Percentiles rank a stretch among this genome's conserved stretches.
Conservation (phyloP, 345 rosid species). For the Raphanus raphanistrum region DNA sequence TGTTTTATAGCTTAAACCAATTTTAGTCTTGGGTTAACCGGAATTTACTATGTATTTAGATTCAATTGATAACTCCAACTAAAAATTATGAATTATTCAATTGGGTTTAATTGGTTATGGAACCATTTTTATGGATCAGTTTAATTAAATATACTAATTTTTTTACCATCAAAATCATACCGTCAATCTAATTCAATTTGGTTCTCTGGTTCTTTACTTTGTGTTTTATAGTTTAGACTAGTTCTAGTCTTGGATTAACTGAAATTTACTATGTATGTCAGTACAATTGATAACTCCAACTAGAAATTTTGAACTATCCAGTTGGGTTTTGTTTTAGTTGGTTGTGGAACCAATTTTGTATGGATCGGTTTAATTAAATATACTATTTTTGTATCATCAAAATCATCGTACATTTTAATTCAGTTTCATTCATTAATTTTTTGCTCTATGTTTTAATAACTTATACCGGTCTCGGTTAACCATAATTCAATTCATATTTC, state of each 20-base stretch:
- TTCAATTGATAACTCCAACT: neutral
- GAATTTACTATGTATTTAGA: neutral
- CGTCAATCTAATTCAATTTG: too few species aligned
- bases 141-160: neutral
- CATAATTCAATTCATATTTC: too few species aligned
- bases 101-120: neutral
- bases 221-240: neutral
- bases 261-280: neutral
- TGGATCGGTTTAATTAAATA: neutral
- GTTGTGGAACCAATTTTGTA: neutral
- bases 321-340: neutral
- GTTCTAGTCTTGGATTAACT: constrained; percentile 13
- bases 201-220: neutral
- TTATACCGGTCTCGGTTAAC: too few species aligned
- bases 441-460: too few species aligned
- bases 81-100: neutral
- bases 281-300: neutral
- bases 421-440: too few species aligned
- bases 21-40: constrained; percentile 9
- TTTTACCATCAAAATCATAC: neutral
- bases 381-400: too few species aligned
- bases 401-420: too few species aligned
- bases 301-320: neutral
- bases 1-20: neutral
- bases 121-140: neutral